Conservation (phyloP, 306 rosid genomes). For the Quercus aquifolioides region DNA sequence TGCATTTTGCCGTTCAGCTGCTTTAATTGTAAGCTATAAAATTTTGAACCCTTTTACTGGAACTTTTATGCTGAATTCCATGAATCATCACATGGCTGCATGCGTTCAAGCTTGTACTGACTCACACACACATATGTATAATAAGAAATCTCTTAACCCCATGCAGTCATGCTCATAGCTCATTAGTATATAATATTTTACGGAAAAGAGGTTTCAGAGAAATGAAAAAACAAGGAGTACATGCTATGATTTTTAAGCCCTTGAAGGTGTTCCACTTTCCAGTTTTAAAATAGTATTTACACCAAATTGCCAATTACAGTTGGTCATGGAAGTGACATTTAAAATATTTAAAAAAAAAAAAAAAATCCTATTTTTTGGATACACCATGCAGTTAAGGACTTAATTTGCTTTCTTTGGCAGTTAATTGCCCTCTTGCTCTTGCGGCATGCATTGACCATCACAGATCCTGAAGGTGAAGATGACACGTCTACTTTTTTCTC, state of each 20-base stretch:
- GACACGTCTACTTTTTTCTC: constrained; percentile 77
- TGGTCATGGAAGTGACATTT: background rate
- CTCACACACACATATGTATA: background rate
- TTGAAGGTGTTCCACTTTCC: background rate
- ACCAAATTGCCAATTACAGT: background rate
- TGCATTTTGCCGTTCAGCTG: constrained; percentile 93
- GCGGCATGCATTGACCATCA: constrained; percentile 76
- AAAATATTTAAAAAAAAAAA: too few relatives aligned
- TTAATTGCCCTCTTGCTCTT: constrained; percentile 85
- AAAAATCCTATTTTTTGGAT: background rate
- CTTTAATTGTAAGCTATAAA: constrained; percentile 69
- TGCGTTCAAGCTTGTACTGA: too few relatives aligned
- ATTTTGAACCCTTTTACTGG: background rate
- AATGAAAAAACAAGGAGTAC: background rate
- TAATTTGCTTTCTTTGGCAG: constrained; percentile 44
- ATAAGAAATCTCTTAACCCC: background rate
- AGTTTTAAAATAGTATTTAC: background rate
- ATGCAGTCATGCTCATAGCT: background rate
- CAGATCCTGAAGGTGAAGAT: constrained; percentile 61
- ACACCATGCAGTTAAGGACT: constrained; percentile 4
- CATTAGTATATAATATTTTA: background rate
- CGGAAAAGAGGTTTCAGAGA: background rate
- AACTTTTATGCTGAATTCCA: background rate
- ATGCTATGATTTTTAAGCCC: background rate
- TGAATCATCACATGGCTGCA: background rate